Conservation (phyloP, 164 flowering plant genomes). For the Tetracentron sinense region DNA sequence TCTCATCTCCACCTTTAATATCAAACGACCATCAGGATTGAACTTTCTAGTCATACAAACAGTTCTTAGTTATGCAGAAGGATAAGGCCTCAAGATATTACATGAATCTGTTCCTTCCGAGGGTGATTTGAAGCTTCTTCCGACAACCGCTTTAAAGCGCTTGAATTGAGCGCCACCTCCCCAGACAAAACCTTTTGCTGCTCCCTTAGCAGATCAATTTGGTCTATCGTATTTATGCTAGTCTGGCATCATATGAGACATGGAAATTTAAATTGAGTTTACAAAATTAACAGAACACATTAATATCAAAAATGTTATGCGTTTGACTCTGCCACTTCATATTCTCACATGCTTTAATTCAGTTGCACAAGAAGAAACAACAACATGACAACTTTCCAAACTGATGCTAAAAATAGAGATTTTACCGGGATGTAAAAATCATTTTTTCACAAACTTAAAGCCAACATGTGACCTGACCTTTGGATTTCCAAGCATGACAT, state of each 20-base stretch:
- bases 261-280: background rate
- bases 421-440: no score
- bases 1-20: constrained; percentile 59
- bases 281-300: background rate
- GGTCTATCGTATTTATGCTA: constrained; percentile 61
- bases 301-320: background rate
- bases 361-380: background rate
- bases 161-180: constrained; percentile 84
- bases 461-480: background rate
- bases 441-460: background rate
- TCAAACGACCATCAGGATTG: constrained; percentile 13
- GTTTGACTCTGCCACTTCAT: background rate
- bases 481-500: background rate
- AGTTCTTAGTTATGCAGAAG: background rate
- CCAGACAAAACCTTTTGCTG: constrained; percentile 86
- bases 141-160: constrained; percentile 72
- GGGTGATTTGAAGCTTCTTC: constrained; percentile 69
- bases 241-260: constrained; percentile 38
- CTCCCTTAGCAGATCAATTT: constrained; percentile 81
- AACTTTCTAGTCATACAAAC: background rate
- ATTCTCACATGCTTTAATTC: background rate
- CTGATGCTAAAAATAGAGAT: background rate
- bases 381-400: background rate
- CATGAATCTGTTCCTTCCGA: constrained; percentile 59
- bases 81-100: constrained; percentile 27